These are phyloP conservation scores for Venturia effusa DNA, from an alignment of 2,329 filamentous ascomycete genomes.

Conservation along the genomic window DNA sequence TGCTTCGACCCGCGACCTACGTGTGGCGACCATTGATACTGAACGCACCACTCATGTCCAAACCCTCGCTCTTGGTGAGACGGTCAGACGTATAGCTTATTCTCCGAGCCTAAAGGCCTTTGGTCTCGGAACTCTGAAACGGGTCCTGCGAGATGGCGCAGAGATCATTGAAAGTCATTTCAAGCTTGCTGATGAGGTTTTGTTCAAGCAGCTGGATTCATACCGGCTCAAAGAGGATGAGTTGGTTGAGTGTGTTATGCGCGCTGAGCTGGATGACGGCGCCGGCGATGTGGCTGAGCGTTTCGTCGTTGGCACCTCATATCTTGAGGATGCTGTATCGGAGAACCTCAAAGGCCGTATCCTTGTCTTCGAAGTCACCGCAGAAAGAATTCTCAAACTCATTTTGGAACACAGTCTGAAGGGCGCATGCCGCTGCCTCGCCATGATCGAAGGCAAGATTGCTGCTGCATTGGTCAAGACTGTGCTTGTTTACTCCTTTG, in stretches of 20 bases:
- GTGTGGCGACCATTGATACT: conserved; percentile 70
- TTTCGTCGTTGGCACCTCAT: conserved; percentile 87
- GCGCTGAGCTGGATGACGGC: conserved; percentile 57
- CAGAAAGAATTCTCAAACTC: conserved; percentile 60
- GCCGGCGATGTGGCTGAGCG: conserved; percentile 53
- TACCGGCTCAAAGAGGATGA: conserved; percentile 58
- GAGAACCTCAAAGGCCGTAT: conserved; percentile 58
- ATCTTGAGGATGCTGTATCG: conserved; percentile 50
- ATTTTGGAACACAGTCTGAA: conserved; percentile 60
- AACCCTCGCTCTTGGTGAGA: conserved; percentile 66
- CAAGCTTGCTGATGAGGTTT: conserved; percentile 79
- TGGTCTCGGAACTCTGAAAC: conserved; percentile 73
- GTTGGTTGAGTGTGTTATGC: conserved; percentile 74
- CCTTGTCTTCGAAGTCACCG: conserved; percentile 71
- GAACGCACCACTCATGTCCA: conserved; percentile 84
- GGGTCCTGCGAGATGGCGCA: conserved; percentile 57
- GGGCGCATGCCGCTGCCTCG: conserved; percentile 71
- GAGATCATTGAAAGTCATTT: conserved; percentile 75
- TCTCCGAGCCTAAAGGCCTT: conserved; percentile 70
- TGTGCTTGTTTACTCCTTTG: conserved; percentile 49
- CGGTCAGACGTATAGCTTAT: conserved; percentile 78
- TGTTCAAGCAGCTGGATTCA: conserved; percentile 68
- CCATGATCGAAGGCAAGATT: conserved; percentile 59
- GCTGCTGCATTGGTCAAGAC: conserved; percentile 87
- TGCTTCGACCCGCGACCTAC: conserved; percentile 64